Conservation (phyloP, 768 basidiomycete species). For the Termitomyces sp. region DNA sequence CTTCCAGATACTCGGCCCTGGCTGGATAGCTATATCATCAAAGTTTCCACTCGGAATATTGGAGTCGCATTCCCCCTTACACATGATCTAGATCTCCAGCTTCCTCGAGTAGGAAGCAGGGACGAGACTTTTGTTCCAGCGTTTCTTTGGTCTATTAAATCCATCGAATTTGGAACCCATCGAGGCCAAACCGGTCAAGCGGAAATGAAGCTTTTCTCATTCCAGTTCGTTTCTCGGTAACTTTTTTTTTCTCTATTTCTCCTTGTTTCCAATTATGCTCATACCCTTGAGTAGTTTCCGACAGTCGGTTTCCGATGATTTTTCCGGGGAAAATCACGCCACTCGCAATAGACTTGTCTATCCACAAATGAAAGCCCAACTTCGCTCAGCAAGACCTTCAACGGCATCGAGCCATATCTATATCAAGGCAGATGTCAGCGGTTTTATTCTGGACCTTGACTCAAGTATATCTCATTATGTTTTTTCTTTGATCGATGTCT, state of each 20-base stretch:
- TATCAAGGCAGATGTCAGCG: slow-evolving; percentile 68
- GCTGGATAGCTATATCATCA: slow-evolving; percentile 51
- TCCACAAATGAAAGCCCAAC: slow-evolving; percentile 74
- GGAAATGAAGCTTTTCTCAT: slow-evolving; percentile 63
- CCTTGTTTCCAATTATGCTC: slow-evolving; percentile 5
- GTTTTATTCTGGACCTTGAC: slow-evolving; percentile 82
- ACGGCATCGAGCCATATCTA: slow-evolving; percentile 47
- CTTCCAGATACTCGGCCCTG: slow-evolving; percentile 37
- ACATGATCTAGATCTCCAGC: slow-evolving; percentile 50
- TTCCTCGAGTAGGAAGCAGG: slow-evolving; percentile 34
- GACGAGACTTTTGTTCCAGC: slow-evolving; percentile 57
- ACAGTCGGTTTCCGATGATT: slow-evolving; percentile 66
- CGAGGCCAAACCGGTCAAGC: slow-evolving; percentile 78
- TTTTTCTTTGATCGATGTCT: slow-evolving; percentile 82
- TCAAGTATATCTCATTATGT: slow-evolving; percentile 73
- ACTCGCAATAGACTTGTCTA: slow-evolving; percentile 72
- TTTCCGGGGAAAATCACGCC: slow-evolving; percentile 60
- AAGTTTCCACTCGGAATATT: slow-evolving; percentile 56
- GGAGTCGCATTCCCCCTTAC: slow-evolving; percentile 90
- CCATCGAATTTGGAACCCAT: slow-evolving; percentile 66
- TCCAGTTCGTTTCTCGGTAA: slow-evolving; percentile 82
- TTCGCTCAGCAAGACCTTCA: slow-evolving; percentile 47
- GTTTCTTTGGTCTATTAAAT: slow-evolving; percentile 79
- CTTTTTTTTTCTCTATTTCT: slow-evolving; percentile 14
- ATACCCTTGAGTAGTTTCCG: slow-evolving; percentile 57